These are phyloP conservation scores for Sporothrix humicola DNA, from an alignment of 2,329 filamentous ascomycete species.

Conservation along the genomic window DNA sequence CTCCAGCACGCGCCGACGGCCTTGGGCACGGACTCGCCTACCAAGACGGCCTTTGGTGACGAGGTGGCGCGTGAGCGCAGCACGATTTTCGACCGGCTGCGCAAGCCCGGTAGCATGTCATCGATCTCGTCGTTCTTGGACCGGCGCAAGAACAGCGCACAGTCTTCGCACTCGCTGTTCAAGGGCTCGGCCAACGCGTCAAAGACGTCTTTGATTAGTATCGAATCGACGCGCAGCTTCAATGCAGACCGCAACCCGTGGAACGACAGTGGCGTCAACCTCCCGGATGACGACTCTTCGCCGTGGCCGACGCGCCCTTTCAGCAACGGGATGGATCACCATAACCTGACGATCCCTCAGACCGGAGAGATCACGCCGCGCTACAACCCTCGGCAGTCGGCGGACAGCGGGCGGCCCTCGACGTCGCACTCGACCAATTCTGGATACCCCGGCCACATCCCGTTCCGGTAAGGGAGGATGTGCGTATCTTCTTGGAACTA, in stretches of 20 bases:
- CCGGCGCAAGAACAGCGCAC: conserved; percentile 90
- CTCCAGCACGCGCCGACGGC: conserved; percentile 88
- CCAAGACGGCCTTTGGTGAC: conserved; percentile 81
- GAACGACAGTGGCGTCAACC: conserved; percentile 97
- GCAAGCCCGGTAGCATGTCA: conserved; percentile 92
- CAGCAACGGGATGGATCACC: conserved; percentile 67
- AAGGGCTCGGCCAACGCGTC: conserved; percentile 90
- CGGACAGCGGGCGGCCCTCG: conserved; percentile 88
- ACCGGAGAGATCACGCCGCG: conserved; percentile 83
- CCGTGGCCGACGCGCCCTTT: conserved; percentile 67
- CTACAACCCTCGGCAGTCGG: conserved; percentile 81
- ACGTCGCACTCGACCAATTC: conserved; percentile 95
- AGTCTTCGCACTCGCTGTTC: conserved; percentile 83
- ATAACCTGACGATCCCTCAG: conserved; percentile 69
- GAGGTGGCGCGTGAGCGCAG: conserved; percentile 80
- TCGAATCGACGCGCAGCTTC: conserved; percentile 91
- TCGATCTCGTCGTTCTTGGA: conserved; percentile 96
- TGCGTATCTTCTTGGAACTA: too few species aligned
- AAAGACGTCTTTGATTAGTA: conserved; percentile 93
- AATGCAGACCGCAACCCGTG: conserved; percentile 93
- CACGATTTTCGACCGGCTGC: conserved; percentile 87
- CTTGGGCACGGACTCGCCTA: conserved; percentile 83
- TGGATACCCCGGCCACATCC: conserved; percentile 92
- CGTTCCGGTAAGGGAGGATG: conserved; percentile 79
- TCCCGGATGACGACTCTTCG: conserved; percentile 81